phyloP scores from a whole-genome alignment of 1,139 yeast species.

The Williopsis jadinii region DNA sequence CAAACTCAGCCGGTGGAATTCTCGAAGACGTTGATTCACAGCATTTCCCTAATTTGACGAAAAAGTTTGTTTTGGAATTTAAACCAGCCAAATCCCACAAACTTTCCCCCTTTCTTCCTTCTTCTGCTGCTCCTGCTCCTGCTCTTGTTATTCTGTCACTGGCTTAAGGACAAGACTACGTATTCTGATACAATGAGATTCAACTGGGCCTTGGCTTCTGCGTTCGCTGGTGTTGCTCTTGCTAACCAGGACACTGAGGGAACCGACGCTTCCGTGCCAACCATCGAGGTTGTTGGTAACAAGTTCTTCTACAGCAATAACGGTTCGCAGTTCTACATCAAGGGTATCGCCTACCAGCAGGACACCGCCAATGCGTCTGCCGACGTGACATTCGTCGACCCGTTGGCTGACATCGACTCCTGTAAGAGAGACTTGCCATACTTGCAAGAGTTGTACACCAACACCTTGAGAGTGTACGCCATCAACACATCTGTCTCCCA shows the following conservation, averaged over 20 bases:
- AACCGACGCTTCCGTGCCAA: conserved; percentile 34
- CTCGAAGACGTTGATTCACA: too few species aligned
- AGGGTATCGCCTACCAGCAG: conserved; percentile 78
- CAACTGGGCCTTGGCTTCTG: too few species aligned
- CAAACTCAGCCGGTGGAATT: too few species aligned
- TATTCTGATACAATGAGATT: too few species aligned
- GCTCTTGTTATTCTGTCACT: too few species aligned
- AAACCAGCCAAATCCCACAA: too few species aligned
- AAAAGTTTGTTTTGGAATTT: too few species aligned
- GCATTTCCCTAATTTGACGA: too few species aligned
- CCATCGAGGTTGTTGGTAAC: conserved; percentile 55
- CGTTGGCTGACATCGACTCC: conserved; percentile 39
- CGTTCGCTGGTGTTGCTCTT: conserved; percentile 6
- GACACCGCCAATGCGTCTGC: conserved; percentile 42
- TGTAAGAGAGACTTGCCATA: conserved; percentile 53
- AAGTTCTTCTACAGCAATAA: conserved; percentile 75
- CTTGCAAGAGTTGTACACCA: conserved; percentile 49
- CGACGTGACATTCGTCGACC: conserved; percentile 39
- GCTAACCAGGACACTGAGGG: conserved; percentile 31
- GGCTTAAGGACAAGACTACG: too few species aligned
- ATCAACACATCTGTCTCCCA: conserved; percentile 55
- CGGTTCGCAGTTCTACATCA: conserved; percentile 76
- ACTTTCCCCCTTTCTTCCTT: too few species aligned
- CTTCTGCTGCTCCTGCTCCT: too few species aligned
- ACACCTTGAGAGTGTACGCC: conserved; percentile 59